These are phyloP conservation scores for Serendipita sp. DNA, from an alignment of 768 basidiomycete species.

Conservation along the genomic window DNA sequence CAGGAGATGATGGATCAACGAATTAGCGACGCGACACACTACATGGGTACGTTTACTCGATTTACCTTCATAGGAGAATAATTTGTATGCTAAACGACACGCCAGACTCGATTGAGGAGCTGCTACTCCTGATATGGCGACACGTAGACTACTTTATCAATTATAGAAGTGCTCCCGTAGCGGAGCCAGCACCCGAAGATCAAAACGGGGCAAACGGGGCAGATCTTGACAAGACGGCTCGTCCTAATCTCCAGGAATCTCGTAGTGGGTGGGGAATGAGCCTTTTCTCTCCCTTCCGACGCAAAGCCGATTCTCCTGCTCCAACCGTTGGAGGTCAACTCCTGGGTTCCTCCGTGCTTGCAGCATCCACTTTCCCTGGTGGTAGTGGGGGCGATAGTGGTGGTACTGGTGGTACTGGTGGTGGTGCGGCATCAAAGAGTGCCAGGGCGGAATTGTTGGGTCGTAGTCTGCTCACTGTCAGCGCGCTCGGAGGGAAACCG, in stretches of 20 bases:
- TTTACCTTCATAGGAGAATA: background rate
- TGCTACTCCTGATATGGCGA: conserved; percentile 64
- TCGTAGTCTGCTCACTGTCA: background rate
- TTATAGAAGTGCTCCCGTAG: conserved; percentile 19
- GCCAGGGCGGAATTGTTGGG: background rate
- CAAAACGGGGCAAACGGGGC: background rate
- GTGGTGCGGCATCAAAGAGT: background rate
- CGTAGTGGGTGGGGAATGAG: conserved; percentile 7
- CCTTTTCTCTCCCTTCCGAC: conserved; percentile 1
- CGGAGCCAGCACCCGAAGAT: background rate
- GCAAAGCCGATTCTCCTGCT: background rate
- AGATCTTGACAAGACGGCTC: background rate
- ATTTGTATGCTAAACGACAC: background rate
- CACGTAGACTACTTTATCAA: conserved; percentile 50
- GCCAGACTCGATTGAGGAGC: conserved; percentile 57
- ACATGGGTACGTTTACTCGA: background rate
- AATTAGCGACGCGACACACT: background rate
- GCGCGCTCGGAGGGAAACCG: background rate
- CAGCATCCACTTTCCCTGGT: background rate
- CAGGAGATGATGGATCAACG: conserved; percentile 8
- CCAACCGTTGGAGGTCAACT: conserved; percentile 7
- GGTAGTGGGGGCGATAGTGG: too few species aligned
- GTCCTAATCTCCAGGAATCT: conserved; percentile 8
- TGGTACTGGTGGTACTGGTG: background rate
- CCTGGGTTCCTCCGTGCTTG: conserved; percentile 9